Base-by-base conservation (phyloP, 768 basidiomycete genomes). In the Steccherinum ochraceum region DNA sequence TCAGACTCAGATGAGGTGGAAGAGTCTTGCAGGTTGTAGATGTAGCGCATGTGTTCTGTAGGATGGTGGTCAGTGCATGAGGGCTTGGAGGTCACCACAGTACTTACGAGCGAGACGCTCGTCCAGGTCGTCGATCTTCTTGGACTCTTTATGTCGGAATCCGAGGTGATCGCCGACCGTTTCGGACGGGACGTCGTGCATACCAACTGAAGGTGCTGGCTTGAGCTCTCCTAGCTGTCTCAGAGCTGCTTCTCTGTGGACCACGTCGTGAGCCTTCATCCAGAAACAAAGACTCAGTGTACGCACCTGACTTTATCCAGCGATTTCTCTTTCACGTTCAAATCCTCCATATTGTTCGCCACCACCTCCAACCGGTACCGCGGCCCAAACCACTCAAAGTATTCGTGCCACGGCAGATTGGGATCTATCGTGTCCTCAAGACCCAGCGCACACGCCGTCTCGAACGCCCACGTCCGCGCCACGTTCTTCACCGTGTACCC, bases 401-500 rank as follows among this genome's bases (percentile, higher is more conserved):
- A 95, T 58, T 84, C 80, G 66, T 85, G 89, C 81, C 83, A 92
- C 1, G 89, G 89, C 51, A 93, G 68, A 57, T 89, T 86, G 18
- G 77, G 76, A 62, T 91, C 84, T 49, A 89, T 84, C 12, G 78
- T 77, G 40, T 89, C 72, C 61, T 93, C 86, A 42, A 88, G 77
- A 1, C 91, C 94, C n/a, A 93, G 78, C 19, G 92, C 90, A 60
- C 94, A 88, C 1, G 93, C 95, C 0, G 96, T 99, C 67, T 99
- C 95, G 71, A 90, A 95, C 24, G 93, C 85, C 95, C 95, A 99
- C 27, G 86, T 83, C 42, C 92, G 78, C 4, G 92, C 91, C 18
- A 97, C 93, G 62, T 99, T 99, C 67, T 94, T 92, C 40, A 95
- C 87, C 0, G 95, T 98, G 67, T 98, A 99, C 2, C 95, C 95